Conservation (phyloP, 2,329 filamentous ascomycete species). For the Daldinia sp. region DNA sequence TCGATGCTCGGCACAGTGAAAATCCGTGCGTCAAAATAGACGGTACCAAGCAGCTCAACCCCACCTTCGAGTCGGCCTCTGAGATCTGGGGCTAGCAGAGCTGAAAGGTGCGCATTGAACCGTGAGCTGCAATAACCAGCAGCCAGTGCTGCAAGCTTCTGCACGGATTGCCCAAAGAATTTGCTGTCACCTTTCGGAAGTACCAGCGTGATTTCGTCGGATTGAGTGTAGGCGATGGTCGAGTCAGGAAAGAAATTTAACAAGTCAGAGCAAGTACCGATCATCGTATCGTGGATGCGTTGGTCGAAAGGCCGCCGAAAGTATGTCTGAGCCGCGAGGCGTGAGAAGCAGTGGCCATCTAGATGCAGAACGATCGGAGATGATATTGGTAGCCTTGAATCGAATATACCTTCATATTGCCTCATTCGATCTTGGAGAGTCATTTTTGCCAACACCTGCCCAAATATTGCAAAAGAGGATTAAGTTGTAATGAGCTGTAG, state of each 20-base stretch:
- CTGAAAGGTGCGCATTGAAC: conserved; percentile 30
- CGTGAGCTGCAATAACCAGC: conserved; percentile 34
- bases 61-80: not conserved
- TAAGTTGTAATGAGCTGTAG: not conserved
- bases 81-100: not conserved
- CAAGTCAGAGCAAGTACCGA: conserved; percentile 28
- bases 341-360: conserved; percentile 32
- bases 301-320: conserved; percentile 29
- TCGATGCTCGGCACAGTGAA: conserved; percentile 32
- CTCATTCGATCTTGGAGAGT: conserved; percentile 34
- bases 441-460: not conserved
- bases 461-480: not conserved
- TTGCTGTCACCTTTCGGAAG: conserved; percentile 20
- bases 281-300: conserved; percentile 30
- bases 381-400: conserved; percentile 24
- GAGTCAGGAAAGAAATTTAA: conserved; percentile 26
- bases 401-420: conserved; percentile 29
- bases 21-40: conserved; percentile 32
- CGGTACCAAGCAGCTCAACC: conserved; percentile 12
- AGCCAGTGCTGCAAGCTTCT: conserved; percentile 29
- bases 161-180: conserved; percentile 20
- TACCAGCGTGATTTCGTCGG: conserved; percentile 33
- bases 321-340: conserved; percentile 17
- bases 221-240: conserved; percentile 36
- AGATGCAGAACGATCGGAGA: conserved; percentile 28